phyloP scores from a whole-genome alignment of 2,329 filamentous ascomycete species.

The Hirsutella minnesotensis region DNA sequence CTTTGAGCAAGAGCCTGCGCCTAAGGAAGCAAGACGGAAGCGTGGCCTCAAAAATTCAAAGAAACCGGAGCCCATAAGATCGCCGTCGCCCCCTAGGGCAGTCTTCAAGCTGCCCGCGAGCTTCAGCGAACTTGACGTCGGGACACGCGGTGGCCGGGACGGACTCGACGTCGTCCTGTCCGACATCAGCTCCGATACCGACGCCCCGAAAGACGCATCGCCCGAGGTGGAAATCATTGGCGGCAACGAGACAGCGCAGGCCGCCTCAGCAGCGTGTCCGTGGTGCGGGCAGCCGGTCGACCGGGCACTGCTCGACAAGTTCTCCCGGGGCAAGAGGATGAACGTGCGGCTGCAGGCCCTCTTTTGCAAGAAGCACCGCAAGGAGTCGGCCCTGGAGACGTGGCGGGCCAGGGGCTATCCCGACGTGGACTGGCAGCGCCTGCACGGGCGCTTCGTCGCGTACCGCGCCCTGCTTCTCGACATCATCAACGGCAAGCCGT shows the following conservation, averaged over 20 bases:
- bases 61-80: neutral
- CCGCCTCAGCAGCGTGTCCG: conserved; percentile 38
- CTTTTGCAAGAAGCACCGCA: conserved; percentile 55
- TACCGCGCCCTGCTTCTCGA: conserved; percentile 44
- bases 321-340: conserved; percentile 34
- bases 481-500: conserved; percentile 48
- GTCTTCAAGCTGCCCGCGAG: conserved; percentile 11
- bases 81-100: conserved; percentile 6
- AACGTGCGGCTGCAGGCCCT: conserved; percentile 44
- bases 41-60: neutral
- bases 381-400: conserved; percentile 34
- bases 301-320: conserved; percentile 37
- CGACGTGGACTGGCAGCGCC: conserved; percentile 52
- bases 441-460: conserved; percentile 45
- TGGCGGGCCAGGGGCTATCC: conserved; percentile 52
- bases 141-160: neutral
- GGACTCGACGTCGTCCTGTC: neutral
- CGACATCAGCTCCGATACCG: conserved; percentile 3
- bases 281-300: conserved; percentile 54
- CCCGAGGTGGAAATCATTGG: neutral
- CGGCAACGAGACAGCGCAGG: conserved; percentile 1
- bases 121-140: conserved; percentile 5
- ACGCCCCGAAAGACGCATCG: neutral
- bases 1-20: neutral
- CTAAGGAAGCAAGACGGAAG: too few relatives aligned